phyloP scores from a whole-genome alignment of 2,329 filamentous ascomycete species.

The Hypoxylon sp. region DNA sequence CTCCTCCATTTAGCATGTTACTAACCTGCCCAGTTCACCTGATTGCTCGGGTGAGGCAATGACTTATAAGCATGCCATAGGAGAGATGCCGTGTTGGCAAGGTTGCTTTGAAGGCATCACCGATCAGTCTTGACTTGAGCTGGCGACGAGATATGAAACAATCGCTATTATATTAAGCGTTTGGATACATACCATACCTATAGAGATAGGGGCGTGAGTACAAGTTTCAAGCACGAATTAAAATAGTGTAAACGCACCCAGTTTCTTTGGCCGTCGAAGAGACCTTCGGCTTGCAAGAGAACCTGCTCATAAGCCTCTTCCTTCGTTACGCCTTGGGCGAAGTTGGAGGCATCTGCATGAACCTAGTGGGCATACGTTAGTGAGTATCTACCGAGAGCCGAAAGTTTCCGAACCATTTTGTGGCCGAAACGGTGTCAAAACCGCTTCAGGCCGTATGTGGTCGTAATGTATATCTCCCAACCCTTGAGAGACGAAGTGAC shows the following conservation, averaged over 20 bases:
- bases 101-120: conserved; percentile 69
- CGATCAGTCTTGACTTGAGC: neutral
- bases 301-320: conserved; percentile 81
- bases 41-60: conserved; percentile 73
- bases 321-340: conserved; percentile 76
- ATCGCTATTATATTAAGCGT: neutral
- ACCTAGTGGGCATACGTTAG: conserved; percentile 32
- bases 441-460: neutral
- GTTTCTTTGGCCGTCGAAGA: conserved; percentile 81
- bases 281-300: conserved; percentile 75
- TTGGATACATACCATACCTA: conserved; percentile 59
- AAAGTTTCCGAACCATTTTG: conserved; percentile 31
- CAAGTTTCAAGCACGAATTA: conserved; percentile 24
- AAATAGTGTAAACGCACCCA: conserved; percentile 71
- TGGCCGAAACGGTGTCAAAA: neutral
- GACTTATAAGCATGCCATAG: conserved; percentile 86
- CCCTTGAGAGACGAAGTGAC: neutral
- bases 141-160: neutral
- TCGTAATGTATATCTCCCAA: neutral
- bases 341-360: conserved; percentile 85
- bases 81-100: conserved; percentile 81
- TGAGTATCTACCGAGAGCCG: neutral
- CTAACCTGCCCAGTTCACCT: conserved; percentile 83
- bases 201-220: conserved; percentile 31
- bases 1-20: conserved; percentile 13